These are phyloP conservation scores for Nitzschia sp. DNA, from an alignment of 108 stramenopile genomes.

Conservation along the genomic window DNA sequence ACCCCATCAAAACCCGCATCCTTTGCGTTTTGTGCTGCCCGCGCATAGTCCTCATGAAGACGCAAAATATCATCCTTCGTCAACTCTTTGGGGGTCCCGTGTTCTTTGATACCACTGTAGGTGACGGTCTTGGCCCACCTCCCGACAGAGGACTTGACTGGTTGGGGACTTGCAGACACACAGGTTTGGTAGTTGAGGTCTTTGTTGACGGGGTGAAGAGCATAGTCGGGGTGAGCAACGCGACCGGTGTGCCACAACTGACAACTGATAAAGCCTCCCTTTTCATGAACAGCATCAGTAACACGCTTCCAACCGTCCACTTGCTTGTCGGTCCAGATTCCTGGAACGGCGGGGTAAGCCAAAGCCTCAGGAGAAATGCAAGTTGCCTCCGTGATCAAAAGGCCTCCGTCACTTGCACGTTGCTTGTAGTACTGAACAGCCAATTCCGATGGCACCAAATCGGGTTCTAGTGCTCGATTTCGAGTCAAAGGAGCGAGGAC, in stretches of 20 bases:
- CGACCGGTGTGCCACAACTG: slow-evolving; percentile 78
- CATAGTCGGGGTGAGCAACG: slow-evolving; percentile 37
- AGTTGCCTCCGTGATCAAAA: slow-evolving; percentile 67
- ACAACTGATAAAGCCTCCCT: slow-evolving; percentile 44
- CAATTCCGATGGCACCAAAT: slow-evolving; percentile 44
- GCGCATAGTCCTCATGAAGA: slow-evolving; percentile 33
- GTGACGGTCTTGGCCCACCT: neutral
- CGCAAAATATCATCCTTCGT: slow-evolving; percentile 42
- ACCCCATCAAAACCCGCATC: slow-evolving; percentile 63
- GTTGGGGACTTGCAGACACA: neutral
- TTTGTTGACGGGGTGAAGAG: neutral
- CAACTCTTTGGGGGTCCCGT: slow-evolving; percentile 44
- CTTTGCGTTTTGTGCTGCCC: slow-evolving; percentile 29
- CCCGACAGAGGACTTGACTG: neutral
- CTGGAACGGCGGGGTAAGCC: slow-evolving; percentile 49
- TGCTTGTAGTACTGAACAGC: slow-evolving; percentile 55
- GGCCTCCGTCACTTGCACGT: slow-evolving; percentile 52
- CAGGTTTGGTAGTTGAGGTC: neutral
- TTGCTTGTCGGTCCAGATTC: slow-evolving; percentile 47
- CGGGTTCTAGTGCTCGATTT: slow-evolving; percentile 12
- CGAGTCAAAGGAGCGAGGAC: slow-evolving; percentile 66
- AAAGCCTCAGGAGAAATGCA: slow-evolving; percentile 40
- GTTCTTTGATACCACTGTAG: slow-evolving; percentile 3
- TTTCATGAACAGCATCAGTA: slow-evolving; percentile 48
- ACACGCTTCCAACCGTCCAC: slow-evolving; percentile 66